Base-by-base conservation (phyloP, 2,329 filamentous ascomycete species). In the Cyphellophora attinorum region DNA sequence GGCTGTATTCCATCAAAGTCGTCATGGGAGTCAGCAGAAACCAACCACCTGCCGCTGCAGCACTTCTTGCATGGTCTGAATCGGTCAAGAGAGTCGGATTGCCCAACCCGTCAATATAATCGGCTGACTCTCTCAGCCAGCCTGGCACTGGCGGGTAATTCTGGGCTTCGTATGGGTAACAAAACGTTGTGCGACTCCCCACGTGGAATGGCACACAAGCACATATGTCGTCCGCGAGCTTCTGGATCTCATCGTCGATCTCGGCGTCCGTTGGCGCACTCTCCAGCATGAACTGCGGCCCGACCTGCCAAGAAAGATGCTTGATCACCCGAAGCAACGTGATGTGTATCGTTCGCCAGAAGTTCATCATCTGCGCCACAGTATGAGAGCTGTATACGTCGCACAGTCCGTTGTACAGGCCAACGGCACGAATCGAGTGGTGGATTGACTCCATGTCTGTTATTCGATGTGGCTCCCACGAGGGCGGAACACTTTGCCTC, bases 181-280 rank as follows among this genome's bases (percentile, higher is more conserved):
- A 15, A 3, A 42, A 16, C 8, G 28, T 42, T 10, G 38, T 44
- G 33, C 49, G 38, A 38, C 48, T 49, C 11, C 47, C 49, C 8
- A 51, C 35, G 18, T 46, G 47, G 32, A 46, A 51, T 3, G 49
- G 49, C 8, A 51, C 35, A 27, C 46, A 49, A 6, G 48, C 39
- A 31, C 49, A 51, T 33, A 48, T 38, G 16, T 32, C 34, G 17
- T 51, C 47, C 4, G 42, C 41, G 15, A 51, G 33, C 15, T 39
- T 38, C 33, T 50, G 49, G 15, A 45, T 34, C 11, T 28, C 39
- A 11, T 38, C 17, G 12, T 37, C 27, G 17, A 45, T 6, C 14
- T 42, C 19, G 11, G 29, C 10, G 5, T 31, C 30, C 16, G 41
- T 13, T n/a, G 14, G 18, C 5, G 35, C 35, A 19, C 40, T 28